A percentile compares a stretch with the other conserved stretches of the same genome.
These are phyloP conservation scores for Podaxis sp. DNA, from an alignment of 768 basidiomycete genomes.

Conservation along the genomic window DNA sequence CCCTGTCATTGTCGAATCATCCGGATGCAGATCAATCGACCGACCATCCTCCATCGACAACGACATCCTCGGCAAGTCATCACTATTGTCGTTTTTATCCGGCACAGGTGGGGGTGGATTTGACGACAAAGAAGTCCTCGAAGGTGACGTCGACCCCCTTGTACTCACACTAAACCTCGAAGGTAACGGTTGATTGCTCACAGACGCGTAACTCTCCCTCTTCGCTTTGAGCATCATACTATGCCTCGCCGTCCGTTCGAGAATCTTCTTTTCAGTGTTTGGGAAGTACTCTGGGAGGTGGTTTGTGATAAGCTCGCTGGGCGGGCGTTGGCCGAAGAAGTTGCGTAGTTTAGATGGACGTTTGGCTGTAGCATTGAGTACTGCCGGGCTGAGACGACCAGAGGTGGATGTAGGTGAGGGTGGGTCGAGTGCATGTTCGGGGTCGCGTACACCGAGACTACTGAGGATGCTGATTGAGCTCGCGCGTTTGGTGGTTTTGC, in stretches of 20 bases:
- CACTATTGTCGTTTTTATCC: conserved; percentile 34
- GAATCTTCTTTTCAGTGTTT: conserved; percentile 84
- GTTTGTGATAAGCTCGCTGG: conserved; percentile 94
- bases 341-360: conserved; percentile 79
- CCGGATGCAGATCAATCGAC: conserved; percentile 59
- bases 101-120: conserved; percentile 38
- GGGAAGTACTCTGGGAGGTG: conserved; percentile 97
- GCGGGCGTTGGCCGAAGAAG: conserved; percentile 98
- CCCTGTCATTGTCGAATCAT: conserved; percentile 32
- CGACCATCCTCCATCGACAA: conserved; percentile 73
- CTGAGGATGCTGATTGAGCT: conserved; percentile 94
- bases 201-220: conserved; percentile 54
- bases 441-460: conserved; percentile 85
- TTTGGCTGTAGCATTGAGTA: conserved; percentile 39
- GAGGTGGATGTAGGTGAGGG: conserved; percentile 47
- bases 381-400: conserved; percentile 25
- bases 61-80: conserved; percentile 70
- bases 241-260: conserved; percentile 85
- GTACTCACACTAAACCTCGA: conserved; percentile 68
- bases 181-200: conserved; percentile 40
- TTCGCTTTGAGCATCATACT: conserved; percentile 70
- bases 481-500: conserved; percentile 80
- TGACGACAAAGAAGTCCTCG: conserved; percentile 49
- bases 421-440: conserved; percentile 65
- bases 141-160: conserved; percentile 51